Evolutionary conservation across 176 grass and related monocot species (phyloP).

Genomic region (Oryza glumipatula): DNA sequence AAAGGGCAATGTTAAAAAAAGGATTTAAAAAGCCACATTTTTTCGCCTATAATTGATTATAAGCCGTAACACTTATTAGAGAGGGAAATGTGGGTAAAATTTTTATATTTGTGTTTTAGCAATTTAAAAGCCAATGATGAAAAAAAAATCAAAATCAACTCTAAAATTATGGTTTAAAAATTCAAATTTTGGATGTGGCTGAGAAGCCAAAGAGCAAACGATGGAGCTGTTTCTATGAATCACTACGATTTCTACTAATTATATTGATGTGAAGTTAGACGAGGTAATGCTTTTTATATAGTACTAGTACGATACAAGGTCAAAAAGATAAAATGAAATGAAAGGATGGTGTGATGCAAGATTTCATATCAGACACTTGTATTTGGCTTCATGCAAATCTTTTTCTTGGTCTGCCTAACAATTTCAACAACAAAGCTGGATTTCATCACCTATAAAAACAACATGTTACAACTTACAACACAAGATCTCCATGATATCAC

Average conservation of each 20-base stretch:
- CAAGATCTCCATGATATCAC: not conserved
- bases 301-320: not conserved
- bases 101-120: too few relatives aligned
- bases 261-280: not conserved
- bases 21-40: too few relatives aligned
- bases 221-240: too few relatives aligned
- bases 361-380: not conserved
- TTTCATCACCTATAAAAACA: not conserved
- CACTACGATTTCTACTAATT: not conserved
- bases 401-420: not conserved
- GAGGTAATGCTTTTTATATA: not conserved
- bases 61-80: too few relatives aligned
- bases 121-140: too few relatives aligned
- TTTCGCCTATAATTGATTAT: too few relatives aligned
- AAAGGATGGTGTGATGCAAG: not conserved
- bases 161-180: too few relatives aligned
- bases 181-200: too few relatives aligned
- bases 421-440: not conserved
- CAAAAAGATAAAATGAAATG: not conserved
- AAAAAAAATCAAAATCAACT: too few relatives aligned
- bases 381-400: not conserved
- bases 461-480: not conserved
- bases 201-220: too few relatives aligned
- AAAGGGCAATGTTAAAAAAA: too few relatives aligned
- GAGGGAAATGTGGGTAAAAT: accelerated